Evolutionary conservation across 805 yeast genomes (phyloP).

Genomic region (Grigorovia jiainica): DNA sequence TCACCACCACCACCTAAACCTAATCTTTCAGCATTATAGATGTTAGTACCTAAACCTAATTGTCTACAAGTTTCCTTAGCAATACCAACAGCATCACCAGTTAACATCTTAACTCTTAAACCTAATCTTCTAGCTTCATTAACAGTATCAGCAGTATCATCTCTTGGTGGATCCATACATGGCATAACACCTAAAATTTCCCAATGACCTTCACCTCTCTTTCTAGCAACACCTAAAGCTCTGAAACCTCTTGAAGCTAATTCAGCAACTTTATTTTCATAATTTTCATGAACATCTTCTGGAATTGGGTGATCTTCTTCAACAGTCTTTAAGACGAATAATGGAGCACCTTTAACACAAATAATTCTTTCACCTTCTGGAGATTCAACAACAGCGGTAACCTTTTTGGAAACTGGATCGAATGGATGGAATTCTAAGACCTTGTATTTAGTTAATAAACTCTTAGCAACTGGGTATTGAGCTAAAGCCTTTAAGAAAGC

Average conservation of each 20-base stretch:
- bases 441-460: slow-evolving; percentile 86
- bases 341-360: slow-evolving; percentile 98
- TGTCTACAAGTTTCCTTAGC: slow-evolving; percentile 98
- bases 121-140: slow-evolving; percentile 85
- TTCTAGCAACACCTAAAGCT: slow-evolving; percentile 97
- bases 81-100: slow-evolving; percentile 99
- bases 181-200: slow-evolving; percentile 97
- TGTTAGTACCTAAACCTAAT: slow-evolving; percentile 93
- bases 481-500: slow-evolving; percentile 90
- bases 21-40: slow-evolving; percentile 92
- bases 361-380: slow-evolving; percentile 92
- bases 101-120: slow-evolving; percentile 93
- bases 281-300: slow-evolving; percentile 86
- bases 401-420: slow-evolving; percentile 96
- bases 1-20: slow-evolving; percentile 95
- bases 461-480: slow-evolving; percentile 84
- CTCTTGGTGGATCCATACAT: slow-evolving; percentile 98
- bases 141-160: slow-evolving; percentile 93
- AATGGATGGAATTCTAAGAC: slow-evolving; percentile 94
- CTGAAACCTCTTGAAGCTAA: slow-evolving; percentile 98
- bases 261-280: slow-evolving; percentile 95
- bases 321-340: slow-evolving; percentile 91
- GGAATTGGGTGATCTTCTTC: slow-evolving; percentile 96
- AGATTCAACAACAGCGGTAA: slow-evolving; percentile 88
- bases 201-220: slow-evolving; percentile 98